Evolutionary conservation across 83 land plant genomes (phyloP).

Genomic region (Isoetes engelmannii): DNA sequence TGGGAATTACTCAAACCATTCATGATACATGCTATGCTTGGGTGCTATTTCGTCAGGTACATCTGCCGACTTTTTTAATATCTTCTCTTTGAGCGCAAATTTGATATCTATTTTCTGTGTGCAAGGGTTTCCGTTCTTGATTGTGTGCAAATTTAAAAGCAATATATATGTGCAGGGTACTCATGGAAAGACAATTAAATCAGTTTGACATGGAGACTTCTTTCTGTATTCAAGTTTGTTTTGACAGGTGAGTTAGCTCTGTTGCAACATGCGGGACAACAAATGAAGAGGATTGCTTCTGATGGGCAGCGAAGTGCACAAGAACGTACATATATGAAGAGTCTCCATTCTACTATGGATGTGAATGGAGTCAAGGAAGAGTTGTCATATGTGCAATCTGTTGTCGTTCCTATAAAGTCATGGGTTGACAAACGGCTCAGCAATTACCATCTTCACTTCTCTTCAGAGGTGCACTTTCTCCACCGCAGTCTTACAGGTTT

Average conservation of each 20-base stretch:
- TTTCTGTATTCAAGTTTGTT: slow-evolving; percentile 42
- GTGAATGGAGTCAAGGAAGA: slow-evolving; percentile 29
- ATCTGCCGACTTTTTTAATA: background rate
- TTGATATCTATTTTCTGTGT: background rate
- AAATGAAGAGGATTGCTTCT: slow-evolving; percentile 51
- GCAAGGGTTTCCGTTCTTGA: background rate
- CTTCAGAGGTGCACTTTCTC: slow-evolving; percentile 8
- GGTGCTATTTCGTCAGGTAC: slow-evolving; percentile 83
- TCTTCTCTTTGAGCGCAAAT: too few species aligned
- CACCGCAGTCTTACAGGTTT: background rate
- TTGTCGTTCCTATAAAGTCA: slow-evolving; percentile 51
- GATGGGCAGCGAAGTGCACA: slow-evolving; percentile 61
- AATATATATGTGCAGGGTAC: background rate
- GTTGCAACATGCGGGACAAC: slow-evolving; percentile 47
- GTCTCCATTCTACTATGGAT: slow-evolving; percentile 41
- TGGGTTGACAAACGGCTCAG: slow-evolving; percentile 61
- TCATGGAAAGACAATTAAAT: too few species aligned
- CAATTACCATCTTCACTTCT: slow-evolving; percentile 59
- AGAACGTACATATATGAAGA: slow-evolving; percentile 59
- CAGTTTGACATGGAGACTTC: too few species aligned
- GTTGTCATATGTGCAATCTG: slow-evolving; percentile 46
- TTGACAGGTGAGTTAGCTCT: slow-evolving; percentile 52
- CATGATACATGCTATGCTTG: slow-evolving; percentile 68
- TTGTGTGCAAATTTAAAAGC: background rate
- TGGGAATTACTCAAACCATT: slow-evolving; percentile 62